These are phyloP conservation scores for Polytrichum commune DNA, from an alignment of 225 moss, liverwort and hornwort genomes.

Conservation along the genomic window DNA sequence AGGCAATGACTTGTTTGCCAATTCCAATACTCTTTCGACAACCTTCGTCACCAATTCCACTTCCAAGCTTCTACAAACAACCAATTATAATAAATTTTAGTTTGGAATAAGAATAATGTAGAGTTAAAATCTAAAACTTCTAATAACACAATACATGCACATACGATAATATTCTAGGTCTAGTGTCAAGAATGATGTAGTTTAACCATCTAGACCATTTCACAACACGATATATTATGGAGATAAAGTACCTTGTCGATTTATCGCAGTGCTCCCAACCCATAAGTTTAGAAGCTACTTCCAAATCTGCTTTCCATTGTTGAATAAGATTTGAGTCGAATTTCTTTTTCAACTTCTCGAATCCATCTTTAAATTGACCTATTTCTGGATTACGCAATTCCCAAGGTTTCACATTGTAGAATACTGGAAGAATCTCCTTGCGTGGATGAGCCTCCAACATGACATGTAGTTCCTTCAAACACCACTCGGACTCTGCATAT, in stretches of 20 bases:
- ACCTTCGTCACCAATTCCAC: background rate
- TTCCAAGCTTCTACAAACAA: background rate
- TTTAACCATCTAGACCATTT: background rate
- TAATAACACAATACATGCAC: too few species aligned
- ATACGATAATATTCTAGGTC: too few species aligned
- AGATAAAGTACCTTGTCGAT: background rate
- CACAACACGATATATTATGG: background rate
- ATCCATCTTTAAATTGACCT: background rate
- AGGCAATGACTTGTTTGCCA: background rate
- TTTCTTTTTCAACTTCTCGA: background rate
- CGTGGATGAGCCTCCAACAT: background rate
- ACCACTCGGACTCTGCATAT: background rate
- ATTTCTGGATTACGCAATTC: background rate
- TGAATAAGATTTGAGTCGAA: background rate
- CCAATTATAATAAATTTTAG: background rate
- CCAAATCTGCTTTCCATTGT: slow-evolving; percentile 5
- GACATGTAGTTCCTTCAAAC: slow-evolving; percentile 3
- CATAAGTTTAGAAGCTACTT: background rate
- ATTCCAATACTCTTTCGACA: background rate
- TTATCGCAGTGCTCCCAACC: slow-evolving; percentile 1
- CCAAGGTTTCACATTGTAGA: background rate
- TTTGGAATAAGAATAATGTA: background rate
- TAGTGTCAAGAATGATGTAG: background rate
- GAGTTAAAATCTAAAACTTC: background rate
- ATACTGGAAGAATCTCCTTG: background rate